A percentile compares a stretch with the other conserved stretches of the same genome.
These are phyloP conservation scores for Lactarius indigo DNA, from an alignment of 768 basidiomycete species.

Conservation along the genomic window DNA sequence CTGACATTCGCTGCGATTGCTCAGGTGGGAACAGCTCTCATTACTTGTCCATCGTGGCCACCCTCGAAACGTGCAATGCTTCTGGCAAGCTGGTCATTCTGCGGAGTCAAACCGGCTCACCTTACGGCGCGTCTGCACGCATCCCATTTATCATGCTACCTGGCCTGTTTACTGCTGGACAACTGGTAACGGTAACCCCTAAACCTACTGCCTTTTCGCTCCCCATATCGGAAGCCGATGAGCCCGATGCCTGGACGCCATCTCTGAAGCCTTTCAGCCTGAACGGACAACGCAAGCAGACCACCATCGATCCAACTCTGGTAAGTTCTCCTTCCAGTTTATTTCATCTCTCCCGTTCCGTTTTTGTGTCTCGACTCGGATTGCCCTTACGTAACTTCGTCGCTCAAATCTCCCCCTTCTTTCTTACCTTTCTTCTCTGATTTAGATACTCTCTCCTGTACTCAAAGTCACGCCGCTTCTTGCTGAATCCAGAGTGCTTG, in stretches of 20 bases:
- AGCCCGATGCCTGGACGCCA: not conserved
- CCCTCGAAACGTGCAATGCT: constrained; percentile 58
- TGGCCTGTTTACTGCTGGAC: constrained; percentile 38
- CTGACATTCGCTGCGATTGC: constrained; percentile 15
- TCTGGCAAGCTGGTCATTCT: constrained; percentile 65
- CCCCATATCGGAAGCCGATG: constrained; percentile 8
- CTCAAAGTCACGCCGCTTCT: no score
- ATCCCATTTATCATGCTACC: constrained; percentile 54
- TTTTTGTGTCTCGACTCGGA: no score
- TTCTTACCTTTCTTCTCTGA: no score
- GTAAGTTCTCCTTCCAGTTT: no score
- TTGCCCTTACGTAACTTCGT: no score
- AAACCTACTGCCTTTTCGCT: not conserved
- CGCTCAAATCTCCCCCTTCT: no score
- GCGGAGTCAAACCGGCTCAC: constrained; percentile 43
- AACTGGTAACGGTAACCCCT: not conserved
- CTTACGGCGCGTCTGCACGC: constrained; percentile 43
- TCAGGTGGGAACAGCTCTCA: constrained; percentile 51
- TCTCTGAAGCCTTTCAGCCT: not conserved
- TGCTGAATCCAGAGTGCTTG: no score
- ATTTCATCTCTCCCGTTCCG: no score
- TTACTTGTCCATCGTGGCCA: constrained; percentile 54
- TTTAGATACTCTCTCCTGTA: no score
- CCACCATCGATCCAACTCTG: constrained; percentile 36
- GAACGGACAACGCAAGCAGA: constrained; percentile 3